A percentile compares a stretch with the other conserved stretches of the same genome.
Conservation (phyloP, 2,329 filamentous ascomycete species). For the Cercospora zeina region DNA sequence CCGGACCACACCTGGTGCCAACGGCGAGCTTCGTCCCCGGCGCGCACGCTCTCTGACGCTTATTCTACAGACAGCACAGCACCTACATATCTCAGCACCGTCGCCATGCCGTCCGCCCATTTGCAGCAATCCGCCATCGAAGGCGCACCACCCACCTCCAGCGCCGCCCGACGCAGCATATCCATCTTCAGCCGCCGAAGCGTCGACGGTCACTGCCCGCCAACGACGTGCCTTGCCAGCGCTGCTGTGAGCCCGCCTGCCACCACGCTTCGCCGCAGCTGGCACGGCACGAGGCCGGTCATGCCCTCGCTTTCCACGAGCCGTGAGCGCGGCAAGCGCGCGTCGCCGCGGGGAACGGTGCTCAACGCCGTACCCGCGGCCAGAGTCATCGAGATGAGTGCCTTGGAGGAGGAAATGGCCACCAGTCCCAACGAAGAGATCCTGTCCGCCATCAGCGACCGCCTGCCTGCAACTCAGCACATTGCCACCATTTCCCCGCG, state of each 20-base stretch:
- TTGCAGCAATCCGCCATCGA: neutral
- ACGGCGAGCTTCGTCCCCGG: neutral
- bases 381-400: constrained; percentile 35
- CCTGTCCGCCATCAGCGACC: constrained; percentile 39
- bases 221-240: constrained; percentile 27
- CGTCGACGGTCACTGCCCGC: constrained; percentile 32
- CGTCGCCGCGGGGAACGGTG: constrained; percentile 32
- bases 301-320: neutral
- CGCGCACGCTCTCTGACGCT: neutral
- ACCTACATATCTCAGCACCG: neutral
- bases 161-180: constrained; percentile 34
- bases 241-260: constrained; percentile 29
- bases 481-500: neutral
- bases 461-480: constrained; percentile 5
- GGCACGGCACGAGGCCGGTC: constrained; percentile 29
- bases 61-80: too few relatives aligned
- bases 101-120: neutral
- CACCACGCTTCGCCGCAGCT: constrained; percentile 31
- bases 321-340: neutral
- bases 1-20: neutral
- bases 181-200: constrained; percentile 44
- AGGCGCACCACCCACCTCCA: neutral
- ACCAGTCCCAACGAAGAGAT: constrained; percentile 46
- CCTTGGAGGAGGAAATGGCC: constrained; percentile 43
- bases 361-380: constrained; percentile 39